Conservation (phyloP, 1,284 basidiomycete genomes). For the Austropuccinia psidii region DNA sequence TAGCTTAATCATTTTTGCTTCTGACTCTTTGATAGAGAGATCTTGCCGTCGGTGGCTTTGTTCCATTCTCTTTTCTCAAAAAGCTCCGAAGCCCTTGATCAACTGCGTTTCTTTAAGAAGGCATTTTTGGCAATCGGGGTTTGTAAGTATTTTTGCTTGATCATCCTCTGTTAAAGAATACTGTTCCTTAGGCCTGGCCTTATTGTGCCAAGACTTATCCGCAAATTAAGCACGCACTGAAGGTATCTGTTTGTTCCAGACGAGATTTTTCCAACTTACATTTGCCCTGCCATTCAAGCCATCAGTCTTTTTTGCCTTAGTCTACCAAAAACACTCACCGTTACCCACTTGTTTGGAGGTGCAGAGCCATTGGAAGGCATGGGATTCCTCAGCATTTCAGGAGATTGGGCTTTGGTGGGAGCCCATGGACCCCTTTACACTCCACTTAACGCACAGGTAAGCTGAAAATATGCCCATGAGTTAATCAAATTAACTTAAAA, state of each 20-base stretch:
- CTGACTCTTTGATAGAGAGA: too few relatives aligned
- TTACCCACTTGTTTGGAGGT: slow-evolving; percentile 30
- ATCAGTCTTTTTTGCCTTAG: slow-evolving; percentile 26
- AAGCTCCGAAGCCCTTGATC: not conserved
- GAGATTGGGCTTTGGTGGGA: slow-evolving; percentile 31
- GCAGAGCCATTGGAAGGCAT: slow-evolving; percentile 18
- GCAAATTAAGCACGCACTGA: too few relatives aligned
- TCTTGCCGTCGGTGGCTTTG: slow-evolving; percentile 16
- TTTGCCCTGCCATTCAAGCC: slow-evolving; percentile 23
- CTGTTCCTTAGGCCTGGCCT: not conserved
- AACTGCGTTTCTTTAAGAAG: slow-evolving; percentile 31
- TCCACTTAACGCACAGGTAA: slow-evolving; percentile 18
- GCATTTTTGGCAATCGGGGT: not conserved
- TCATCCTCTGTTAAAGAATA: not conserved
- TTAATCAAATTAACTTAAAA: not conserved
- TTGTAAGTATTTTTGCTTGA: slow-evolving; percentile 10
- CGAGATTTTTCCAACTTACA: slow-evolving; percentile 31
- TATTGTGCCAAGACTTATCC: not conserved
- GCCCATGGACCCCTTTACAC: slow-evolving; percentile 19
- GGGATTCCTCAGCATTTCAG: slow-evolving; percentile 16
- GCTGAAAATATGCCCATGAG: not conserved
- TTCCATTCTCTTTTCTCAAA: slow-evolving; percentile 15
- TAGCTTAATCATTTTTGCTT: too few relatives aligned
- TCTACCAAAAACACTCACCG: slow-evolving; percentile 8
- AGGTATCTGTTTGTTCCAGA: too few relatives aligned